Evolutionary conservation across 176 grass and related monocot genomes (phyloP).

Genomic region (Sorghum bicolor): Sorghum_bicolor_NCBIv3 NC_012874.2:56039001-56039500

Average conservation of each 20-base stretch:
- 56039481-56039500: slow-evolving; percentile 79
- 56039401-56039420: slow-evolving; percentile 83
- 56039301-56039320: not conserved
- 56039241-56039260: not conserved
- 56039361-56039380: slow-evolving; percentile 90
- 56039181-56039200: not conserved
- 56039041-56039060: not conserved
- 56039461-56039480: slow-evolving; percentile 11
- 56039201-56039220: not conserved
- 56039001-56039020: not conserved
- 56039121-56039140: not conserved
- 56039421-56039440: slow-evolving; percentile 25
- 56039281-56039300: slow-evolving; percentile 14
- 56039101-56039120: not conserved
- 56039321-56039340: slow-evolving; percentile 15
- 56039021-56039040: no score
- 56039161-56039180: not conserved
- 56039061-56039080: not conserved
- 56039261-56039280: slow-evolving; percentile 1
- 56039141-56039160: not conserved
- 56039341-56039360: slow-evolving; percentile 32
- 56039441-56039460: slow-evolving; percentile 19
- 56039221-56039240: not conserved
- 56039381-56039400: slow-evolving; percentile 90
- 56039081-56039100: not conserved